Percentiles rank a stretch among this genome's conserved stretches.
Evolutionary conservation across 139 green algal genomes (phyloP).

Genomic region (Coelastrella sp.): DNA sequence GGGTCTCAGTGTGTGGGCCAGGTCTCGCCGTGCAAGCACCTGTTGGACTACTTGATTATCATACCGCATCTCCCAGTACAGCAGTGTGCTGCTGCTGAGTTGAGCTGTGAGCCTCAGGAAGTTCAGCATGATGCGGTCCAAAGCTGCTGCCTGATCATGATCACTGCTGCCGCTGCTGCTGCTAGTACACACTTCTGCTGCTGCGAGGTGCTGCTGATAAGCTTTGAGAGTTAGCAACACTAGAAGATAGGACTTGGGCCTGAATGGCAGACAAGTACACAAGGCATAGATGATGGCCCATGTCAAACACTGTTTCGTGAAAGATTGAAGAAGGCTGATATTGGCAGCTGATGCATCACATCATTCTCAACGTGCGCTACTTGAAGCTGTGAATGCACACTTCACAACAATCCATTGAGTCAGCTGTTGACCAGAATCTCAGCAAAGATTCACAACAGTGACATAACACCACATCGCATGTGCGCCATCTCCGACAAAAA

Average conservation of each 20-base stretch:
- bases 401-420: too few species aligned
- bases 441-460: too few species aligned
- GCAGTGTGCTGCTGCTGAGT: neutral
- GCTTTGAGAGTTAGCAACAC: neutral
- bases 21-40: neutral
- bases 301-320: neutral
- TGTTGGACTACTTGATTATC: neutral
- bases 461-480: too few species aligned
- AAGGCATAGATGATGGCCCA: neutral
- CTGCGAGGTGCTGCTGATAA: neutral
- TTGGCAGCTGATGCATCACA: neutral
- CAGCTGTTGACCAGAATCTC: too few species aligned
- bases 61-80: neutral
- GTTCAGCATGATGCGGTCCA: neutral
- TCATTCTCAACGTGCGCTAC: neutral
- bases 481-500: neutral
- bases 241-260: neutral
- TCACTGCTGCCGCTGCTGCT: neutral
- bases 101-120: neutral
- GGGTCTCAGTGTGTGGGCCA: neutral
- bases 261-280: neutral
- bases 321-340: neutral
- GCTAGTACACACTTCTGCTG: neutral
- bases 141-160: neutral
- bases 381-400: too few species aligned